Evolutionary conservation across 768 basidiomycete species (phyloP).

Genomic region (Hericium erinaceus): DNA sequence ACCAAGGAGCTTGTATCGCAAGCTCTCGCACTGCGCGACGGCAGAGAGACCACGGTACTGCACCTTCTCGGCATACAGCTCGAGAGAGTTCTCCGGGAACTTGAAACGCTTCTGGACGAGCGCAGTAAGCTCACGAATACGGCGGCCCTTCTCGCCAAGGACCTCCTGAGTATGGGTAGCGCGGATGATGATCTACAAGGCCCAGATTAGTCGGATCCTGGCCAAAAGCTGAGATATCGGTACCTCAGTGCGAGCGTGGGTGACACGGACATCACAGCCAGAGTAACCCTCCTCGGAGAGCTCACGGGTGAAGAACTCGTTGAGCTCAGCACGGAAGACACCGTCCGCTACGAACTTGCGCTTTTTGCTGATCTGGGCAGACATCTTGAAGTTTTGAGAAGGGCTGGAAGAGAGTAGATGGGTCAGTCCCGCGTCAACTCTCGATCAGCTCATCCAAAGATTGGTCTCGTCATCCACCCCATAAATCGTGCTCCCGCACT

Average conservation of each 20-base stretch:
- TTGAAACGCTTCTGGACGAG: slow-evolving; percentile 99
- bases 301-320: slow-evolving; percentile 97
- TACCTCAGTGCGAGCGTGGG: slow-evolving; percentile 97
- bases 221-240: background rate
- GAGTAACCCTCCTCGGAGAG: slow-evolving; percentile 99
- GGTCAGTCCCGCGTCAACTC: background rate
- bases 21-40: slow-evolving; percentile 95
- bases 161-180: slow-evolving; percentile 99
- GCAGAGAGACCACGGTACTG: slow-evolving; percentile 97
- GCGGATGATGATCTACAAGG: slow-evolving; percentile 88
- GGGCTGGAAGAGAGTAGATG: background rate
- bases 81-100: slow-evolving; percentile 97
- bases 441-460: slow-evolving; percentile 4
- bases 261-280: slow-evolving; percentile 99
- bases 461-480: slow-evolving; percentile 7
- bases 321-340: slow-evolving; percentile 98
- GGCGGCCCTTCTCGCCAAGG: slow-evolving; percentile 97
- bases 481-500: background rate
- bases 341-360: slow-evolving; percentile 98
- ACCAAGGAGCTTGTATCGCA: slow-evolving; percentile 98
- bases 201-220: slow-evolving; percentile 3
- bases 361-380: slow-evolving; percentile 91
- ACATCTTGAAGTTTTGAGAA: slow-evolving; percentile 43
- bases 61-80: slow-evolving; percentile 99
- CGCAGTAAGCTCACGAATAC: slow-evolving; percentile 96